Conservation (phyloP, 805 yeast genomes). For the Candida arabinofermentans region DNA sequence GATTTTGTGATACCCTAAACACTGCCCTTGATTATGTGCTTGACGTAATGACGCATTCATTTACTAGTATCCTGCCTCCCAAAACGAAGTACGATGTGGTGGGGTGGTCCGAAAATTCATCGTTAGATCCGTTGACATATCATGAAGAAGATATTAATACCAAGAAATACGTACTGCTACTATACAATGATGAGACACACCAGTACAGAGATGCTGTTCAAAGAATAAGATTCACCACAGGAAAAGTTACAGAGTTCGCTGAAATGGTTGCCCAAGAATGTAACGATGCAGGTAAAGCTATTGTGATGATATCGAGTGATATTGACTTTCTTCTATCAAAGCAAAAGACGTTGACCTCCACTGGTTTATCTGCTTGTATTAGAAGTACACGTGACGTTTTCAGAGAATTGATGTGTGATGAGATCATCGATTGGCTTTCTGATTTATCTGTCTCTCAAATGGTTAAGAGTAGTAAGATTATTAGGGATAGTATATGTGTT, state of each 20-base stretch:
- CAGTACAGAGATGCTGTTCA: constrained; percentile 73
- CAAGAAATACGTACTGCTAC: constrained; percentile 48
- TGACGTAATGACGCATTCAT: constrained; percentile 53
- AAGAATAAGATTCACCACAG: constrained; percentile 59
- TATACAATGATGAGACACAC: constrained; percentile 78
- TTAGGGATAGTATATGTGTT: constrained; percentile 49
- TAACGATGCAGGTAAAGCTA: constrained; percentile 63
- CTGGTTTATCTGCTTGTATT: constrained; percentile 65
- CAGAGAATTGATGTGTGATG: constrained; percentile 77
- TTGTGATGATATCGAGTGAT: constrained; percentile 55
- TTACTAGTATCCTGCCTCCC: constrained; percentile 33
- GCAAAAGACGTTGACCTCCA: constrained; percentile 52
- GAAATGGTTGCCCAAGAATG: constrained; percentile 65
- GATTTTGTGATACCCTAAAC: constrained; percentile 36
- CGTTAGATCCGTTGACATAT: constrained; percentile 37
- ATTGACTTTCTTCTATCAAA: constrained; percentile 46
- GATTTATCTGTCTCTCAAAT: constrained; percentile 54
- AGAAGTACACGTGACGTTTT: constrained; percentile 65
- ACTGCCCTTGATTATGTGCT: constrained; percentile 53
- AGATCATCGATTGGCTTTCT: constrained; percentile 61
- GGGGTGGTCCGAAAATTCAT: constrained; percentile 24
- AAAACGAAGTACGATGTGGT: constrained; percentile 19
- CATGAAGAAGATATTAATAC: constrained; percentile 40
- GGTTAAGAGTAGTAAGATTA: constrained; percentile 42
- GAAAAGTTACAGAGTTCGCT: constrained; percentile 61